These are phyloP conservation scores for Eucalyptus urophylla DNA, from an alignment of 345 rosid genomes.

Conservation along the genomic window DNA sequence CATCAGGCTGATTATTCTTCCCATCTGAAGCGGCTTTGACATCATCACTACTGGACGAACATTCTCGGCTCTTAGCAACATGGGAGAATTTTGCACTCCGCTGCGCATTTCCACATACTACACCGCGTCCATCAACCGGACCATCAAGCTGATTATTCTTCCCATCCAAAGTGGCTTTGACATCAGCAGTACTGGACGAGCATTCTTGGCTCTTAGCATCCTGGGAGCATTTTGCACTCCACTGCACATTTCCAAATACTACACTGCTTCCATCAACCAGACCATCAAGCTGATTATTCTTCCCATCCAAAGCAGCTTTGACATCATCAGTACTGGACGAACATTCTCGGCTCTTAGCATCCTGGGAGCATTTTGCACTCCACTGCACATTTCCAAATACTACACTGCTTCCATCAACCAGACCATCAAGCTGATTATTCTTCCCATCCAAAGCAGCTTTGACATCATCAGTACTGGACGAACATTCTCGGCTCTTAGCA, in stretches of 20 bases:
- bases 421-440: accelerated
- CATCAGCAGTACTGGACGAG: not conserved
- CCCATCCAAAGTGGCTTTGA: not conserved
- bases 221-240: not conserved
- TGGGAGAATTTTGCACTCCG: not conserved
- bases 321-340: not conserved
- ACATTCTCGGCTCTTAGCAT: not conserved
- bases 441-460: too few relatives aligned
- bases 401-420: too few relatives aligned
- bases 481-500: not conserved
- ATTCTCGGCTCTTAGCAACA: not conserved
- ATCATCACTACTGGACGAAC: not conserved
- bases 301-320: not conserved
- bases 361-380: not conserved
- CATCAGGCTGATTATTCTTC: conserved; percentile 5
- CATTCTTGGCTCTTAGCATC: not conserved
- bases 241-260: not conserved
- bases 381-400: accelerated
- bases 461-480: too few relatives aligned
- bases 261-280: not conserved
- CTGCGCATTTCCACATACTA: not conserved
- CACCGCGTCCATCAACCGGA: not conserved
- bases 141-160: conserved; percentile 10
- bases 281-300: not conserved
- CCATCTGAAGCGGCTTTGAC: not conserved